phyloP scores from a whole-genome alignment of 257 asterid genomes.

The Paulownia fortunei region DNA sequence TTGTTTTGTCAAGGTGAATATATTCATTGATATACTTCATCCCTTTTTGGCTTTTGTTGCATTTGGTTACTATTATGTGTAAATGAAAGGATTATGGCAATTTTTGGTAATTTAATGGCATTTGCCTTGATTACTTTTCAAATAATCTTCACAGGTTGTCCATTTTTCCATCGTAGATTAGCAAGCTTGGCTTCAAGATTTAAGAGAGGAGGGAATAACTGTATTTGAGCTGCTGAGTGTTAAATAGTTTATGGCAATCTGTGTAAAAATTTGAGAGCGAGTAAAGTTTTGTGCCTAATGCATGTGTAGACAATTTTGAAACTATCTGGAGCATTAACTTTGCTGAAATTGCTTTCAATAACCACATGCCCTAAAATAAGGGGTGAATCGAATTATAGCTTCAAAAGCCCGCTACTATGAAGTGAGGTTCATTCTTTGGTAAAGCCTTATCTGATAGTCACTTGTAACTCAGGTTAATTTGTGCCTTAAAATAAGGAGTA shows the following conservation, averaged over 20 bases:
- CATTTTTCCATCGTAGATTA: too few species aligned
- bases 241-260: background rate
- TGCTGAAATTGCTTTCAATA: background rate
- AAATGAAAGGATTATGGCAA: background rate
- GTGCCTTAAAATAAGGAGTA: background rate
- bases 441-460: too few species aligned
- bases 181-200: too few species aligned
- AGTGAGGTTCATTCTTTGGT: background rate
- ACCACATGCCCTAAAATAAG: background rate
- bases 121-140: background rate
- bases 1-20: slow-evolving; percentile 74
- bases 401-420: background rate
- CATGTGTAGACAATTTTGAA: background rate
- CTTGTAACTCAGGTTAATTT: too few species aligned
- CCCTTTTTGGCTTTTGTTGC: slow-evolving; percentile 9
- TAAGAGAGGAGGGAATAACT: too few species aligned
- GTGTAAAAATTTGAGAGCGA: background rate
- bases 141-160: background rate
- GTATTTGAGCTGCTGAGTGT: too few species aligned
- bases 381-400: background rate
- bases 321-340: background rate
- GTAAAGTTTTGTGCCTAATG: background rate
- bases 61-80: background rate
- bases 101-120: background rate
- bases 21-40: background rate